A percentile compares a stretch with the other conserved stretches of the same genome.
phyloP scores from a whole-genome alignment of 495 filamentous ascomycete genomes.

The Physcia stellaris region DNA sequence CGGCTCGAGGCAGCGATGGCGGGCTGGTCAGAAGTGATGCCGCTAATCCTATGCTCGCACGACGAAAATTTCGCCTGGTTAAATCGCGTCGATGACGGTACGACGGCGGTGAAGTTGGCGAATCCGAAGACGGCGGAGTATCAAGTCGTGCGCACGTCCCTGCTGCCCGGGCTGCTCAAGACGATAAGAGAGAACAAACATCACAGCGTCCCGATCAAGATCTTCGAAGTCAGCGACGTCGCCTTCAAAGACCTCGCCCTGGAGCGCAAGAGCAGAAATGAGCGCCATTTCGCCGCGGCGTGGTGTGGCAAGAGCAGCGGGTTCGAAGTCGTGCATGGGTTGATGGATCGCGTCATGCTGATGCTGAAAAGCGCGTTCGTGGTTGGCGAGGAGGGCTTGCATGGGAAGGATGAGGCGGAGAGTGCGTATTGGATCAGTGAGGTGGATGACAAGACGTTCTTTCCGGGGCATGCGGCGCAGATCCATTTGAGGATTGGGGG shows the following conservation, averaged over 20 bases:
- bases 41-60: constrained; percentile 91
- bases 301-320: constrained; percentile 91
- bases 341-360: constrained; percentile 79
- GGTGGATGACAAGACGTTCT: constrained; percentile 67
- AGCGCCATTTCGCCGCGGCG: constrained; percentile 88
- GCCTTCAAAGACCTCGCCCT: constrained; percentile 66
- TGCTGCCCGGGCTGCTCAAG: constrained; percentile 87
- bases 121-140: constrained; percentile 97
- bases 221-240: constrained; percentile 88
- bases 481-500: constrained; percentile 60
- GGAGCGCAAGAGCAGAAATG: constrained; percentile 80
- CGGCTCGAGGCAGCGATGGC: constrained; percentile 84
- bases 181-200: constrained; percentile 91
- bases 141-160: constrained; percentile 82
- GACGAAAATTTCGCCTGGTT: constrained; percentile 98
- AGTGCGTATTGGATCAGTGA: constrained; percentile 85
- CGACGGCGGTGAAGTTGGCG: constrained; percentile 70
- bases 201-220: constrained; percentile 76
- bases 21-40: constrained; percentile 93
- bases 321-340: constrained; percentile 91
- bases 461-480: constrained; percentile 74
- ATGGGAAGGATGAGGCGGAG: constrained; percentile 38
- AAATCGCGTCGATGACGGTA: constrained; percentile 81
- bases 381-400: constrained; percentile 55
- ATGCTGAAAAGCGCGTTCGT: constrained; percentile 83